These are phyloP conservation scores for Posidonia australis DNA, from an alignment of 106 monocot species.

Conservation along the genomic window DNA sequence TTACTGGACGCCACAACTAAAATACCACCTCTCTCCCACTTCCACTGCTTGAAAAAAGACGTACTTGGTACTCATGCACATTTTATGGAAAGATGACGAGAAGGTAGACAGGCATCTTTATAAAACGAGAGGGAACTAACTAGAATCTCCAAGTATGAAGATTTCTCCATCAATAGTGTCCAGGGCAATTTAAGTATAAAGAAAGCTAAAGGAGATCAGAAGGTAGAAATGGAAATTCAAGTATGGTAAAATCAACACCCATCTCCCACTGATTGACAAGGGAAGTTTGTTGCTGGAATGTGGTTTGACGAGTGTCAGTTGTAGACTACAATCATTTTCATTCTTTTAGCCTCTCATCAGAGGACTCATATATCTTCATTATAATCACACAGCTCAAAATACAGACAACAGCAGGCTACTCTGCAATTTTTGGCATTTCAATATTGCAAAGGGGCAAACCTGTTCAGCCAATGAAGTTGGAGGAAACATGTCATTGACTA, in stretches of 20 bases:
- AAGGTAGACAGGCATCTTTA: too few species aligned
- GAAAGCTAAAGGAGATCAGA: too few species aligned
- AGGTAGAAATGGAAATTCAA: too few species aligned
- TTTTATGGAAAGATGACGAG: too few species aligned
- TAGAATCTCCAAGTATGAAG: too few species aligned
- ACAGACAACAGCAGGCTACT: not conserved
- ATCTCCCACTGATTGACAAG: not conserved
- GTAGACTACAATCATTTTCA: not conserved
- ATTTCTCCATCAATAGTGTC: too few species aligned
- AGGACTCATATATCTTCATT: not conserved
- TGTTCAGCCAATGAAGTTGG: slow-evolving; percentile 89
- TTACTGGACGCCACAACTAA: too few species aligned
- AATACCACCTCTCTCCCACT: too few species aligned
- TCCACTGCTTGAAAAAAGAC: too few species aligned
- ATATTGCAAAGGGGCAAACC: slow-evolving; percentile 31
- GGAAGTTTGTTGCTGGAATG: not conserved
- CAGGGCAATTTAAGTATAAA: too few species aligned
- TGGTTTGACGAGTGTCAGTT: not conserved
- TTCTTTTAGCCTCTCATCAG: not conserved
- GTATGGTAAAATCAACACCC: not conserved
- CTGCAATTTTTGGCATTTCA: not conserved
- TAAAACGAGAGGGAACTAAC: too few species aligned
- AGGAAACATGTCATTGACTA: slow-evolving; percentile 97
- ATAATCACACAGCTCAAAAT: not conserved
- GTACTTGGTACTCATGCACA: too few species aligned